Percentiles rank a stretch among this genome's conserved stretches.
These are phyloP conservation scores for Diaporthe sp. DNA, from an alignment of 2,329 filamentous ascomycete genomes.

Conservation along the genomic window DNA sequence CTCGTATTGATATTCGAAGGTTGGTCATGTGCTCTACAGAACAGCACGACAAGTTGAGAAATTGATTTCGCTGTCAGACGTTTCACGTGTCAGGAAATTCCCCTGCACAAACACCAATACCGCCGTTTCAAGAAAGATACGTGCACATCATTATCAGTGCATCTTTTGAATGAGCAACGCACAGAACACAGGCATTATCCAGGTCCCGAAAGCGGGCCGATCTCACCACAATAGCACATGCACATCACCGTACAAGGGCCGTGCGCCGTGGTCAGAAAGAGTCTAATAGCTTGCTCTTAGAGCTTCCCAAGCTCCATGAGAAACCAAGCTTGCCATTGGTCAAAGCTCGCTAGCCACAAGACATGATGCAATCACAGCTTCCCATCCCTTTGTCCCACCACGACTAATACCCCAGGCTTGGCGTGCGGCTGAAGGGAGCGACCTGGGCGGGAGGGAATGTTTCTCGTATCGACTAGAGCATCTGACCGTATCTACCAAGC, in stretches of 20 bases:
- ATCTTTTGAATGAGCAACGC: background rate
- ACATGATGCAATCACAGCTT: background rate
- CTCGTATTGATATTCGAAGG: background rate
- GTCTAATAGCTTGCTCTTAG: background rate
- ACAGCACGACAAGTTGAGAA: background rate
- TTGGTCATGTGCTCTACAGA: background rate
- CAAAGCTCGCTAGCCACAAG: background rate
- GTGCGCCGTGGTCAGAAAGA: background rate
- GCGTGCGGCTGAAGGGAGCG: background rate
- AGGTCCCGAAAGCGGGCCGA: background rate
- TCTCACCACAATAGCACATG: background rate
- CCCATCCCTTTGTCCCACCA: conserved; percentile 29
- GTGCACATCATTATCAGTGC: conserved; percentile 10
- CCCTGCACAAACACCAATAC: too few species aligned
- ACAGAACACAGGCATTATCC: background rate
- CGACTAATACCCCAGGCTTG: conserved; percentile 10
- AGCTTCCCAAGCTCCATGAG: background rate
- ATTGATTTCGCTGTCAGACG: background rate
- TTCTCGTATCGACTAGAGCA: conserved; percentile 4
- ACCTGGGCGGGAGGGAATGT: too few species aligned
- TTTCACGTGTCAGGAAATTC: background rate
- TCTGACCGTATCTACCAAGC: background rate
- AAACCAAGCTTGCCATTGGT: background rate
- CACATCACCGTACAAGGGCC: background rate
- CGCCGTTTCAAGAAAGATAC: conserved; percentile 15